These are phyloP conservation scores for Kurtzmaniella quercitrusa DNA, from an alignment of 1,139 yeast genomes.

Conservation along the genomic window DNA sequence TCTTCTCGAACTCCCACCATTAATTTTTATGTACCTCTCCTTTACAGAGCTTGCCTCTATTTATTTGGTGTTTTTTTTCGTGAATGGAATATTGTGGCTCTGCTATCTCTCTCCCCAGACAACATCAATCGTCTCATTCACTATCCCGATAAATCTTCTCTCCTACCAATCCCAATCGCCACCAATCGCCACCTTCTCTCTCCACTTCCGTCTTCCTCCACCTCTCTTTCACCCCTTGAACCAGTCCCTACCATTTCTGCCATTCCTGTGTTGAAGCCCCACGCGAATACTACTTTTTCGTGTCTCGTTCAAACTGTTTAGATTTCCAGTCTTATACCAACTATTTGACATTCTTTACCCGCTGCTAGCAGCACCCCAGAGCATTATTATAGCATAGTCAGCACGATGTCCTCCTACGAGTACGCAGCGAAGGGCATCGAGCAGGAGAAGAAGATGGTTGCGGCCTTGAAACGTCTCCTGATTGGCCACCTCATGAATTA, in stretches of 20 bases:
- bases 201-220: too few species aligned
- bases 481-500: conserved; percentile 51
- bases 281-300: not conserved
- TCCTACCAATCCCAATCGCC: too few species aligned
- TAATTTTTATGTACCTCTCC: too few species aligned
- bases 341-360: not conserved
- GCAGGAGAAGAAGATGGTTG: conserved; percentile 56
- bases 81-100: too few species aligned
- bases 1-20: too few species aligned
- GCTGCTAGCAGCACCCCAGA: not conserved
- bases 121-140: too few species aligned
- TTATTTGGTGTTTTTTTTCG: too few species aligned
- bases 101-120: too few species aligned
- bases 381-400: not conserved
- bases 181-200: too few species aligned
- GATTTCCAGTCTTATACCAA: not conserved
- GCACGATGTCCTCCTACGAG: conserved; percentile 18
- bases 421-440: conserved; percentile 48
- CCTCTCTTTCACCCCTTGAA: not conserved
- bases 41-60: too few species aligned
- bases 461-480: conserved; percentile 52
- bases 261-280: not conserved
- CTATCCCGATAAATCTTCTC: too few species aligned
- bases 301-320: not conserved
- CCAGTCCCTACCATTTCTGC: not conserved